A percentile compares a stretch with the other conserved stretches of the same genome.
Evolutionary conservation across 139 green algal species (phyloP).

Genomic region (Raphidocelis subcapitata): DNA sequence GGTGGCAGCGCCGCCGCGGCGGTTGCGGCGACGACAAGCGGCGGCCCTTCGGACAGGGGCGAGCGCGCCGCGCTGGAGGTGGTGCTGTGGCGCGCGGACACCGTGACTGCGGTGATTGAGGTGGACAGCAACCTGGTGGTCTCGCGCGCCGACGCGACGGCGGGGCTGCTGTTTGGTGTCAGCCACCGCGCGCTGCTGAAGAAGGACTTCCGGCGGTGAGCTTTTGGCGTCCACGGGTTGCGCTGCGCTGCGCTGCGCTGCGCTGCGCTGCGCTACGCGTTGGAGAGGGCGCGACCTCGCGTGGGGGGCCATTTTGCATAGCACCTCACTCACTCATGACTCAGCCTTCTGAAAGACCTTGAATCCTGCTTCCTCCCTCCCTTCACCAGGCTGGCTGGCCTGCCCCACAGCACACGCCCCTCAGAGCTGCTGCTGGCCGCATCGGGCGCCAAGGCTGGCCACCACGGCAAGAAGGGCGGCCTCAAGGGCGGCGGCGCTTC

Average conservation of each 20-base stretch:
- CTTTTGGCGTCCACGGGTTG: too few relatives aligned
- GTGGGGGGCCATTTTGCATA: too few relatives aligned
- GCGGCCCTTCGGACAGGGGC: background rate
- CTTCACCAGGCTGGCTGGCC: background rate
- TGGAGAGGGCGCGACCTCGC: too few relatives aligned
- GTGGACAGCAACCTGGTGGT: constrained; percentile 16
- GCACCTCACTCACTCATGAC: too few relatives aligned
- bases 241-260: too few relatives aligned
- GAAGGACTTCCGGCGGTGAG: background rate
- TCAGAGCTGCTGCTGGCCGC: background rate
- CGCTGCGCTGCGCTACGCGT: too few relatives aligned
- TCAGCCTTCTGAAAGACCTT: too few relatives aligned
- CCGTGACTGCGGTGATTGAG: constrained; percentile 2
- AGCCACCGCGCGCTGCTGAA: background rate
- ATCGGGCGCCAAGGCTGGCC: background rate
- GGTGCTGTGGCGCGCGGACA: constrained; percentile 16
- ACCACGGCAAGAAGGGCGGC: constrained; percentile 24
- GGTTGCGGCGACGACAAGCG: background rate
- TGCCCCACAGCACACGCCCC: background rate
- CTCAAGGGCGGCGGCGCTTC: constrained; percentile 24
- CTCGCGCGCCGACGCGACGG: background rate
- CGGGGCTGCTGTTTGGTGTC: constrained; percentile 19
- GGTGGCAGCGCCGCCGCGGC: background rate
- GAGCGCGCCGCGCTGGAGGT: background rate
- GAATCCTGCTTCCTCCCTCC: too few relatives aligned